These are phyloP conservation scores for Pisolithus albus DNA, from an alignment of 768 basidiomycete species.

Conservation along the genomic window DNA sequence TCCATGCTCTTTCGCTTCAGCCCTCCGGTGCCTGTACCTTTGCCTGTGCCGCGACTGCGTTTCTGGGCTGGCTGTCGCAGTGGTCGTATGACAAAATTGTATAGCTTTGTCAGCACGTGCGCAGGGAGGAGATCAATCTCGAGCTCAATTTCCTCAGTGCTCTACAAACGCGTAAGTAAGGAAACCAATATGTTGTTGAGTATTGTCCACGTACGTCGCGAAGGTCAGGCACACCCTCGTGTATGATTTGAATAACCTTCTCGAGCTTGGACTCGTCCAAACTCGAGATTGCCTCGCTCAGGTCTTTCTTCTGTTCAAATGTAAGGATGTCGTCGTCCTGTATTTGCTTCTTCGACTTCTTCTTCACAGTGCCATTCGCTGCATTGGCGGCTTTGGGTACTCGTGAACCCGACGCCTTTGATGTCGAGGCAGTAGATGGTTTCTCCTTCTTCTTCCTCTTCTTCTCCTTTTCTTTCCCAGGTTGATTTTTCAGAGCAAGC, in stretches of 20 bases:
- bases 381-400: slow-evolving; percentile 36
- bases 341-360: slow-evolving; percentile 57
- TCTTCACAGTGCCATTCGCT: slow-evolving; percentile 42
- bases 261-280: slow-evolving; percentile 81
- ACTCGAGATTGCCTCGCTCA: slow-evolving; percentile 87
- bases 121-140: slow-evolving; percentile 92
- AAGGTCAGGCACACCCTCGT: slow-evolving; percentile 89
- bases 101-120: slow-evolving; percentile 82
- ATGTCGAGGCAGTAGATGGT: slow-evolving; percentile 52
- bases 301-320: slow-evolving; percentile 96
- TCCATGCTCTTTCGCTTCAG: slow-evolving; percentile 95
- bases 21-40: slow-evolving; percentile 83
- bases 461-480: slow-evolving; percentile 61
- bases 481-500: slow-evolving; percentile 50
- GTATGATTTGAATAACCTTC: slow-evolving; percentile 91
- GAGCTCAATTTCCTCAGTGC: slow-evolving; percentile 95
- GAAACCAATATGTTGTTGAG: slow-evolving; percentile 6
- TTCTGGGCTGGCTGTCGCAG: slow-evolving; percentile 59
- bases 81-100: slow-evolving; percentile 89
- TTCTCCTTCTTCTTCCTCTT: slow-evolving; percentile 64
- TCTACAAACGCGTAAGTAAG: slow-evolving; percentile 41
- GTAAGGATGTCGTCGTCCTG: slow-evolving; percentile 79
- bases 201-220: slow-evolving; percentile 63
- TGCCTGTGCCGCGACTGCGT: slow-evolving; percentile 54
- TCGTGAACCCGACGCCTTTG: slow-evolving; percentile 49